Evolutionary conservation across 495 filamentous ascomycete genomes (phyloP).

Genomic region (Pyrenopolyporus hunteri): DNA sequence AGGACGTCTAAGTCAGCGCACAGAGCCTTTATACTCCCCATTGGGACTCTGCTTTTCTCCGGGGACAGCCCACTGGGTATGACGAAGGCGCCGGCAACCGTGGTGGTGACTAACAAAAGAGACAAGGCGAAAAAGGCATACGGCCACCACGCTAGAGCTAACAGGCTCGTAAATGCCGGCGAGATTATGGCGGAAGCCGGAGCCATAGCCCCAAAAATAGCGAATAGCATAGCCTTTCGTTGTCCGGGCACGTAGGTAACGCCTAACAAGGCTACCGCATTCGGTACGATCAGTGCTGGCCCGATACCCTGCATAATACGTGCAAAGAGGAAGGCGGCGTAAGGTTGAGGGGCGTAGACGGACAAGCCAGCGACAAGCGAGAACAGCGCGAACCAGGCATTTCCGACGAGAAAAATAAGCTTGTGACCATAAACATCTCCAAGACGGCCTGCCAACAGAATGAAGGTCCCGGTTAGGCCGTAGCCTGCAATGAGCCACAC

Average conservation of each 20-base stretch:
- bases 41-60: constrained; percentile 11
- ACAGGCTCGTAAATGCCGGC: constrained; percentile 56
- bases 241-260: constrained; percentile 59
- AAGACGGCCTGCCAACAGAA: constrained; percentile 67
- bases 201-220: constrained; percentile 68
- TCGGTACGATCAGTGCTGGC: constrained; percentile 66
- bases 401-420: constrained; percentile 67
- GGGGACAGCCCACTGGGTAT: constrained; percentile 61
- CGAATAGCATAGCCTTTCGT: constrained; percentile 69
- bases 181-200: constrained; percentile 63
- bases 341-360: constrained; percentile 43
- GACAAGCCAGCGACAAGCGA: constrained; percentile 65
- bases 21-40: constrained; percentile 30
- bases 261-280: constrained; percentile 66
- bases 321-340: constrained; percentile 62
- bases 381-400: constrained; percentile 68
- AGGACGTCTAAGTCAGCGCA: constrained; percentile 55
- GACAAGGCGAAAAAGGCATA: constrained; percentile 67
- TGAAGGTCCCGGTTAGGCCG: constrained; percentile 72
- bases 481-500: constrained; percentile 62
- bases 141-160: constrained; percentile 67
- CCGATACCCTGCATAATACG: constrained; percentile 69
- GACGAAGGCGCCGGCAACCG: constrained; percentile 50
- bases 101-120: constrained; percentile 52
- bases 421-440: constrained; percentile 73